Percentiles rank a stretch among this genome's conserved stretches.
Conservation (phyloP, 805 yeast genomes). For the Hanseniaspora pseudoguilliermondii region DNA sequence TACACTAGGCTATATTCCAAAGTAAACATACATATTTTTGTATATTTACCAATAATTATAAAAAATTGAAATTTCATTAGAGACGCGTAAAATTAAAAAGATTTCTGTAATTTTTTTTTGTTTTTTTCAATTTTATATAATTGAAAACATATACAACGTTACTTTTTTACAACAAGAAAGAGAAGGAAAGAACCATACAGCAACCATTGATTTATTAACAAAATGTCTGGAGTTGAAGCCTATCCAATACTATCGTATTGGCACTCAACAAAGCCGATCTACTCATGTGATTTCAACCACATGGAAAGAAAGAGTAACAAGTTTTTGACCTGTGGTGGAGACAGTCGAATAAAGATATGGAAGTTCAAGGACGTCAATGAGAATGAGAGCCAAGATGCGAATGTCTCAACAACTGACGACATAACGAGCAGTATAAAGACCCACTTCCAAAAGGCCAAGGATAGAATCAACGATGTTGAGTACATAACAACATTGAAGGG, state of each 20-base stretch:
- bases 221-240: conserved; percentile 10
- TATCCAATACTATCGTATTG: conserved; percentile 20
- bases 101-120: not conserved
- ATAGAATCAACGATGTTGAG: conserved; percentile 38
- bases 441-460: conserved; percentile 18
- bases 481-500: conserved; percentile 71
- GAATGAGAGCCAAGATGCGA: not conserved
- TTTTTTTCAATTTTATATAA: not conserved
- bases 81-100: not conserved
- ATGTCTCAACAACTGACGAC: not conserved
- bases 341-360: conserved; percentile 69
- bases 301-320: conserved; percentile 32
- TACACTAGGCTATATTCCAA: no score
- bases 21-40: no score
- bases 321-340: conserved; percentile 89
- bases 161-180: no score
- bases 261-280: conserved; percentile 60
- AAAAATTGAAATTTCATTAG: not conserved
- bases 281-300: conserved; percentile 50
- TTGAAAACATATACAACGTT: not conserved
- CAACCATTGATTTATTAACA: no score
- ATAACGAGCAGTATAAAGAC: conserved; percentile 26
- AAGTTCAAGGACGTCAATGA: conserved; percentile 16
- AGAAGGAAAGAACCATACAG: not conserved
- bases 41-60: not conserved